Conservation (phyloP, 306 rosid species). For the Ormosia emarginata region DNA sequence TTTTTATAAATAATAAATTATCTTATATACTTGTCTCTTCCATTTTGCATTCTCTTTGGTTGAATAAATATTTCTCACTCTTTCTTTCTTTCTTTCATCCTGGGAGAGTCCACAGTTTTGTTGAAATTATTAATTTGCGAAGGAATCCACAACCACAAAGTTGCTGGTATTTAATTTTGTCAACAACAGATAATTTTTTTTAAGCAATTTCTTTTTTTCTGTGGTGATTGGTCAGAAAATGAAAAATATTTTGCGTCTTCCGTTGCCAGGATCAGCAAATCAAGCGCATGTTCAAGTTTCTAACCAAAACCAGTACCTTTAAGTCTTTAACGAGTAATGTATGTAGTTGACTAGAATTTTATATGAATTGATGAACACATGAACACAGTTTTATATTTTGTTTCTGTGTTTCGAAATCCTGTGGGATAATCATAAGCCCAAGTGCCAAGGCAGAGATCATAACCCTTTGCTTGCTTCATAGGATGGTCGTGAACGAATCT, state of each 20-base stretch:
- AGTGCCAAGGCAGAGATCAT: background rate
- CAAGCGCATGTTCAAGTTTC: background rate
- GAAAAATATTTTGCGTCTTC: background rate
- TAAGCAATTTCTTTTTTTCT: background rate
- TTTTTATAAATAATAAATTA: background rate
- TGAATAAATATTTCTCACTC: background rate
- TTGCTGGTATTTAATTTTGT: background rate
- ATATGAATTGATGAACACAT: background rate
- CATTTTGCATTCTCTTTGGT: background rate
- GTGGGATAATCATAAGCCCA: slow-evolving; percentile 1
- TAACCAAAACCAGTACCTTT: background rate
- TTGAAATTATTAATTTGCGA: background rate
- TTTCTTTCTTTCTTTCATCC: background rate
- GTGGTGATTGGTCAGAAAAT: background rate
- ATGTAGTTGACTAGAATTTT: background rate
- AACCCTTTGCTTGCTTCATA: background rate
- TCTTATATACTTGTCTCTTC: background rate
- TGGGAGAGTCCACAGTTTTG: background rate
- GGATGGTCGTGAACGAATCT: background rate
- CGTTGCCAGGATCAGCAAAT: background rate
- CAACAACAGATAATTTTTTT: background rate
- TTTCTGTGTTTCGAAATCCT: background rate
- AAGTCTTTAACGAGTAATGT: background rate
- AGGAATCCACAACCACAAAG: background rate
- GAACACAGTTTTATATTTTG: background rate